Base-by-base conservation (phyloP, 2,329 filamentous ascomycete species). In the Drechslera avenae region DNA sequence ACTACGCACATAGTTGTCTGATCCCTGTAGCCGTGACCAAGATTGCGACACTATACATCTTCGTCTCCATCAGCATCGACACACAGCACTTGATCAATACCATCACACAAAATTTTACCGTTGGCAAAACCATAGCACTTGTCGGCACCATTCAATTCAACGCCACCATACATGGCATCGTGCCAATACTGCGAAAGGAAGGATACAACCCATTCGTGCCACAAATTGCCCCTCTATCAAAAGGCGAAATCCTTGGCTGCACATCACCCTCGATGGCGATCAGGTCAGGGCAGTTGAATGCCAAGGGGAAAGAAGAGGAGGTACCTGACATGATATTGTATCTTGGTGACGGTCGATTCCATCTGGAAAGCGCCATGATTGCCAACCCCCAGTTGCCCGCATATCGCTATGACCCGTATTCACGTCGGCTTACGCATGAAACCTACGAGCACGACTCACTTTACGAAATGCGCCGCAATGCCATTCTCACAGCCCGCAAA, bases 61-160 rank as follows among this genome's bases (percentile, higher is more conserved):
- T 99, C 71, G 94, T 99, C 48, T 92, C 96, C 73, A 99, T 99
- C 68, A 90, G 88, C 74, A 97, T 99, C 71, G 94, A 99, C 74
- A 90, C 90, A 0, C 79, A 85, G 10, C 94, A 99, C 73, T 82
- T 99, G 13, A 77, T 97, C 42, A 88, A 89, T 7, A 94, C 92
- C 0, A 81, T 99, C 39, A 88, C 91, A 69, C 86, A 91, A 55
- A 99, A 97, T 71, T 96, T 97, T 71, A 81, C 86, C 1, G 76
- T 87, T 0, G 89, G 90, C 2, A 96, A 94, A 76, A 93, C 88
- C 0, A 86, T 99, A 50, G 94, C 94, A 4, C 83, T 97, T 62
- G 93, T 99, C 13, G 93, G 94, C 39, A 99, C 94, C 0, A 99
- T 99, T 62, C 94, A 99, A 73, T 99, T 99, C 81, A 99, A 99